Evolutionary conservation across 2,329 filamentous ascomycete species (phyloP).

Genomic region (Aspergillus pseudoviridinutans): DNA sequence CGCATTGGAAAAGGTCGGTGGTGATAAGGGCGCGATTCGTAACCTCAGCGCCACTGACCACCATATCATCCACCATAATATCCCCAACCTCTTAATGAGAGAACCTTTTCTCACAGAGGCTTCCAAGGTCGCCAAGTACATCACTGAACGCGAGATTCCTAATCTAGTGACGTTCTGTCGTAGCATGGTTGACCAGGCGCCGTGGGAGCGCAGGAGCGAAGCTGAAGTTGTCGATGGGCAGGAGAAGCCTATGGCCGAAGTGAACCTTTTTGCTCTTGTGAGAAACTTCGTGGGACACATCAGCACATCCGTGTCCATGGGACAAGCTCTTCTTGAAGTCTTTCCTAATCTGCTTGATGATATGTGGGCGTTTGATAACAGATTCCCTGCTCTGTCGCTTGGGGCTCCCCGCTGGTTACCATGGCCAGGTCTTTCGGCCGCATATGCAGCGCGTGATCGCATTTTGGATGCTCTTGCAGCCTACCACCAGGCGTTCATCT

Average conservation of each 20-base stretch:
- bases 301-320: slow-evolving; percentile 48
- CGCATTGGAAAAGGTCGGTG: slow-evolving; percentile 42
- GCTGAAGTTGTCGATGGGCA: slow-evolving; percentile 41
- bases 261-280: slow-evolving; percentile 50
- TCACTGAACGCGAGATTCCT: slow-evolving; percentile 45
- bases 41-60: slow-evolving; percentile 32
- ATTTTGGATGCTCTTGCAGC: slow-evolving; percentile 39
- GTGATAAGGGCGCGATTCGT: slow-evolving; percentile 36
- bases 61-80: slow-evolving; percentile 36
- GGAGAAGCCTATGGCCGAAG: slow-evolving; percentile 47
- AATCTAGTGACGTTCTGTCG: slow-evolving; percentile 57
- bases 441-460: slow-evolving; percentile 45
- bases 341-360: slow-evolving; percentile 53
- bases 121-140: slow-evolving; percentile 34
- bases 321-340: slow-evolving; percentile 48
- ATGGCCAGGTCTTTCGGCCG: slow-evolving; percentile 47
- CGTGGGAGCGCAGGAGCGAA: slow-evolving; percentile 56
- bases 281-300: slow-evolving; percentile 55
- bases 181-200: slow-evolving; percentile 58
- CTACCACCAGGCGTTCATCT: slow-evolving; percentile 42
- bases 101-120: slow-evolving; percentile 45
- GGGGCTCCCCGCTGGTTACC: slow-evolving; percentile 56
- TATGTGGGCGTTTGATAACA: slow-evolving; percentile 52
- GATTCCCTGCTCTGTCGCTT: slow-evolving; percentile 51
- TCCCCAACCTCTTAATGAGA: slow-evolving; percentile 41